These are phyloP conservation scores for Cordyceps fumosorosea DNA, from an alignment of 2,329 filamentous ascomycete species.

Conservation along the genomic window DNA sequence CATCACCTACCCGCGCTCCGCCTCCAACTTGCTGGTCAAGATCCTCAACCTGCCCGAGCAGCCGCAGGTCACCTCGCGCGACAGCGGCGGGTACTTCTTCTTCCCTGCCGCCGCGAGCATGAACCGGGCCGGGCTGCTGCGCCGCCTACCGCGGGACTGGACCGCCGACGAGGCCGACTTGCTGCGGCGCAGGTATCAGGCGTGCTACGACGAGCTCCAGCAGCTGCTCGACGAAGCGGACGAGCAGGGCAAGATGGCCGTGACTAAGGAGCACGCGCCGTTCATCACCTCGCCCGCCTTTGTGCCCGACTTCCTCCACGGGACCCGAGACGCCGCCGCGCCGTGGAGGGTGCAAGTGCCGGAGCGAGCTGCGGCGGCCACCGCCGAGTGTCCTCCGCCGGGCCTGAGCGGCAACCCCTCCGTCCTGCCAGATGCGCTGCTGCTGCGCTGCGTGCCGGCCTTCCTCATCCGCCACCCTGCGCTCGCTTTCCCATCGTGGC, in stretches of 20 bases:
- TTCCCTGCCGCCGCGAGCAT: not conserved
- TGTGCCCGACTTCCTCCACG: not conserved
- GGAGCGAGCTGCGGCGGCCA: too few relatives aligned
- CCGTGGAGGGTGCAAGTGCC: not conserved
- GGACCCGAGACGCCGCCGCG: not conserved
- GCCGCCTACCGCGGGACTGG: not conserved
- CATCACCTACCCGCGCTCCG: not conserved
- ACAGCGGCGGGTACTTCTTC: not conserved
- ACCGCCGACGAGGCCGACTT: not conserved
- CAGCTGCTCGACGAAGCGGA: not conserved
- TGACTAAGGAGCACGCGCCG: not conserved
- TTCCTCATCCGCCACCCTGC: slow-evolving; percentile 34
- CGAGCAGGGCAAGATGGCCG: not conserved
- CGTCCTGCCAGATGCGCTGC: slow-evolving; percentile 27
- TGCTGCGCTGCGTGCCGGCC: slow-evolving; percentile 26
- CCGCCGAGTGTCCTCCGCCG: not conserved
- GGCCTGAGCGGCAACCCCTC: slow-evolving; percentile 22
- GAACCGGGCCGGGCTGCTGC: not conserved
- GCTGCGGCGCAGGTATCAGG: not conserved
- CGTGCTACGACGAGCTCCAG: not conserved
- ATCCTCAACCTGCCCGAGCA: not conserved
- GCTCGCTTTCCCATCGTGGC: slow-evolving; percentile 29
- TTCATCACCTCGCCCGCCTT: not conserved
- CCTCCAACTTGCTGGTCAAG: not conserved
- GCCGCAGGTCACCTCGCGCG: not conserved